phyloP scores from a whole-genome alignment of 805 yeast genomes.

The Huiozyma naganishii region DNA sequence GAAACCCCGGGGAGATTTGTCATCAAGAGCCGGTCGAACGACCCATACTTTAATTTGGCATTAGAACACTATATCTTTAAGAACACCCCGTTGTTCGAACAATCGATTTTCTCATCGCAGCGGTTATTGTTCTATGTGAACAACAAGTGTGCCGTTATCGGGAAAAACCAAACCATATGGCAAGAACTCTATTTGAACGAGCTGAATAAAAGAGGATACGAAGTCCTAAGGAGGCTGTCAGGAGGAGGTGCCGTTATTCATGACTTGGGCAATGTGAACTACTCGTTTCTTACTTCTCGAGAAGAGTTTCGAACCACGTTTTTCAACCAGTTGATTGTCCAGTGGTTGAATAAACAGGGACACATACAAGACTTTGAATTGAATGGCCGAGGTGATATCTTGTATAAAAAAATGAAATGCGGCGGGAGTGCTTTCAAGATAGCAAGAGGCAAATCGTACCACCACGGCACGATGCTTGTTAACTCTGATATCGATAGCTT shows the following conservation, averaged over 20 bases:
- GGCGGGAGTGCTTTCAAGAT: conserved; percentile 92
- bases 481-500: conserved; percentile 52
- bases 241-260: conserved; percentile 99
- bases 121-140: conserved; percentile 68
- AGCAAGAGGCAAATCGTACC: conserved; percentile 72
- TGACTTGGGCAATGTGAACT: conserved; percentile 81
- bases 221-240: conserved; percentile 65
- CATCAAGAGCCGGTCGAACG: conserved; percentile 37
- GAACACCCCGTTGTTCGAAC: conserved; percentile 38
- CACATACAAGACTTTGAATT: conserved; percentile 31
- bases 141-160: conserved; percentile 80
- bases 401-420: conserved; percentile 47
- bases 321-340: conserved; percentile 40
- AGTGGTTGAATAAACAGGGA: conserved; percentile 13
- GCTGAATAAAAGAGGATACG: conserved; percentile 40
- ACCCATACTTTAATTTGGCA: conserved; percentile 72
- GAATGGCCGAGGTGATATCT: conserved; percentile 75
- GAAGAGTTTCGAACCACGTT: conserved; percentile 49
- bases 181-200: conserved; percentile 61
- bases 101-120: conserved; percentile 26
- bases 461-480: conserved; percentile 92
- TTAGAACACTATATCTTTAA: conserved; percentile 70
- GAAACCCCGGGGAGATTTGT: conserved; percentile 43
- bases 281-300: conserved; percentile 65
- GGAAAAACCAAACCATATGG: conserved; percentile 95